These are phyloP conservation scores for Clarireedia monteithiana DNA, from an alignment of 2,329 filamentous ascomycete species.

Conservation along the genomic window DNA sequence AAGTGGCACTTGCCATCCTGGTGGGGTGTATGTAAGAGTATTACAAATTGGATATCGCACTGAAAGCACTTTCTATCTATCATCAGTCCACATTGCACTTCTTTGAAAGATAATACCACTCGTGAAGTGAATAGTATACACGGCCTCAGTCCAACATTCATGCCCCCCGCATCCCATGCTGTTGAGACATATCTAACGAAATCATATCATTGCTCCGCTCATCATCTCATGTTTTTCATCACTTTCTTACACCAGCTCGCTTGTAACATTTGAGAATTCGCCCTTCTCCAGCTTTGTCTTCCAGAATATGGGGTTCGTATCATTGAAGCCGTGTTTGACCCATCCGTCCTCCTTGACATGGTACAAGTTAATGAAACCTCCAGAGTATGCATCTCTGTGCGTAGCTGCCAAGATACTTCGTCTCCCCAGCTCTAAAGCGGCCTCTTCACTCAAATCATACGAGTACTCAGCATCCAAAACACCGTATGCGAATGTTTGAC, in stretches of 20 bases:
- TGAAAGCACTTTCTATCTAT: not conserved
- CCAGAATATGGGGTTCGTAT: conserved; percentile 99
- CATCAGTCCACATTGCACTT: not conserved
- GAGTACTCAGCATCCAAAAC: conserved; percentile 93
- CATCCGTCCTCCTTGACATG: conserved; percentile 98
- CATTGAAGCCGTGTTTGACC: conserved; percentile 97
- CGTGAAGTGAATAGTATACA: conserved; percentile 27
- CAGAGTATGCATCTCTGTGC: conserved; percentile 96
- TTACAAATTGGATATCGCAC: not conserved
- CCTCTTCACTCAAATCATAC: conserved; percentile 80
- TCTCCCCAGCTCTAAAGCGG: conserved; percentile 82
- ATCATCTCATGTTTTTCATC: conserved; percentile 3
- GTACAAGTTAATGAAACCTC: conserved; percentile 97
- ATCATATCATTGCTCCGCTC: conserved; percentile 13
- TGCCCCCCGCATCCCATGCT: conserved; percentile 22
- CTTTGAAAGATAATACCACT: conserved; percentile 18
- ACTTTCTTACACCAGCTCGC: conserved; percentile 24
- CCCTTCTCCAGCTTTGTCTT: conserved; percentile 97
- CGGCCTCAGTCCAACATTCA: conserved; percentile 16
- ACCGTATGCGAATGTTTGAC: conserved; percentile 98
- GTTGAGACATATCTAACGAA: conserved; percentile 27
- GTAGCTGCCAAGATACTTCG: conserved; percentile 93
- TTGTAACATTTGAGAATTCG: conserved; percentile 61
- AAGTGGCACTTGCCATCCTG: too few species aligned
- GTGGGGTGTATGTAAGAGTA: too few species aligned